Base-by-base conservation (phyloP, 768 basidiomycete species). In the Coprinopsis strossmayeri region DNA sequence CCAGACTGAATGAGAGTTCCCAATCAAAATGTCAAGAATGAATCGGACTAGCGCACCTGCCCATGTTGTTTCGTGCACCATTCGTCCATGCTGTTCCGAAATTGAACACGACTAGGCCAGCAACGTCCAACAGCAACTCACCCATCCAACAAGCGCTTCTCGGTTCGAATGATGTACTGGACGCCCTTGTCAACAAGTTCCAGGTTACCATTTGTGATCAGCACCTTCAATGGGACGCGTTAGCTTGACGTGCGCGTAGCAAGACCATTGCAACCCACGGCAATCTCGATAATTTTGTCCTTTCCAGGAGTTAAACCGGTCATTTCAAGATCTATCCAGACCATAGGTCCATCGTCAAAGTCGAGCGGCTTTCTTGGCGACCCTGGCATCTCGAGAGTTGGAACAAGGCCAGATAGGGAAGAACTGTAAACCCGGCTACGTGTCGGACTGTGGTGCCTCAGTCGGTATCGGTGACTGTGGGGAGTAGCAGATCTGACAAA, bases 321-420 rank as follows among this genome's bases (percentile, higher is more conserved):
- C 77, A 91, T 92, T 67, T 92, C 89, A 56, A 87, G 89, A 62
- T 92, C 89, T 44, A 91, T 74, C 90, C 89, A 85, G 5, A 90
- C 82, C 48, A 90, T 64, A 9, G 87, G 85, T 0, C 84, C 82
- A 27, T 76, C 77, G n/a, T 63, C 54, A 46, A 72, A 77, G 49
- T n/a, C n/a, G n/a, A n/a, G n/a, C n/a, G n/a, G n/a, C n/a, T n/a
- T n/a, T n/a, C n/a, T n/a, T n/a, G n/a, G n/a, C n/a, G n/a, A n/a
- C n/a, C n/a, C n/a, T n/a, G n/a, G n/a, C n/a, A n/a, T n/a, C n/a
- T n/a, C n/a, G n/a, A n/a, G n/a, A n/a, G n/a, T n/a, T n/a, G n/a
- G n/a, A n/a, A n/a, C n/a, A n/a, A n/a, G n/a, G n/a, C n/a, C n/a
- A n/a, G n/a, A n/a, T n/a, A n/a, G n/a, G n/a, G n/a, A n/a, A n/a